Percentiles rank a stretch among this genome's conserved stretches.
Evolutionary conservation across 1,284 basidiomycete species (phyloP).

Genomic region (Pisolithus thermaeus): DNA sequence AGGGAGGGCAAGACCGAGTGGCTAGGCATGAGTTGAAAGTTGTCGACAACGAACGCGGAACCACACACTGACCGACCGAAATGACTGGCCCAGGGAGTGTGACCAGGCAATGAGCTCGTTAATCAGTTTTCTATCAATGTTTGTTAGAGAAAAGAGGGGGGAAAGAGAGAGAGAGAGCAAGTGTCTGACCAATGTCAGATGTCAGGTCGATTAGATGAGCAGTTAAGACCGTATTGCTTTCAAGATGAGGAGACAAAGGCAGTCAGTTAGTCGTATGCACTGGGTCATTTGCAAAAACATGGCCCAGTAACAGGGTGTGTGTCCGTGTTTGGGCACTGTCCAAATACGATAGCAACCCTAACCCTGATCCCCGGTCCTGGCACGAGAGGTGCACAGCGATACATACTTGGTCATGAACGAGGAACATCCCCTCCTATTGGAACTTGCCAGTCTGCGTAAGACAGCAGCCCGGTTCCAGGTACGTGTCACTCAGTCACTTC

Average conservation of each 20-base stretch:
- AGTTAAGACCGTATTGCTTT: no score
- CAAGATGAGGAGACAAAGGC: background rate
- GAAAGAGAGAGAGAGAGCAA: background rate
- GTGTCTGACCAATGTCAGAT: background rate
- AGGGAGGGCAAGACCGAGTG: background rate
- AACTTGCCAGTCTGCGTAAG: conserved; percentile 58
- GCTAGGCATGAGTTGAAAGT: background rate
- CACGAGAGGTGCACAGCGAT: no score
- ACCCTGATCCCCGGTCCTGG: conserved; percentile 19
- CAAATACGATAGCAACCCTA: background rate
- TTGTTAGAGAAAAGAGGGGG: no score
- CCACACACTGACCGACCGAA: no score
- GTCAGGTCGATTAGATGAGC: no score
- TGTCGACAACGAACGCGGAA: no score
- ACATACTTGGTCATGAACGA: conserved; percentile 27
- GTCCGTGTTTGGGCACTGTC: conserved; percentile 10
- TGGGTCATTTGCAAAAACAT: background rate
- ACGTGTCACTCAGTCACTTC: conserved; percentile 7
- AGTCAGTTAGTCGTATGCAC: background rate
- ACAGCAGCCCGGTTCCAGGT: conserved; percentile 66
- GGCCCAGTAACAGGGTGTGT: conserved; percentile 11
- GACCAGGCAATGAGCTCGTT: no score
- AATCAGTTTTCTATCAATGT: background rate
- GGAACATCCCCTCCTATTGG: conserved; percentile 61
- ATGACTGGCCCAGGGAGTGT: no score